phyloP scores from a whole-genome alignment of 257 asterid species.

The Solanum virginianum region DNA sequence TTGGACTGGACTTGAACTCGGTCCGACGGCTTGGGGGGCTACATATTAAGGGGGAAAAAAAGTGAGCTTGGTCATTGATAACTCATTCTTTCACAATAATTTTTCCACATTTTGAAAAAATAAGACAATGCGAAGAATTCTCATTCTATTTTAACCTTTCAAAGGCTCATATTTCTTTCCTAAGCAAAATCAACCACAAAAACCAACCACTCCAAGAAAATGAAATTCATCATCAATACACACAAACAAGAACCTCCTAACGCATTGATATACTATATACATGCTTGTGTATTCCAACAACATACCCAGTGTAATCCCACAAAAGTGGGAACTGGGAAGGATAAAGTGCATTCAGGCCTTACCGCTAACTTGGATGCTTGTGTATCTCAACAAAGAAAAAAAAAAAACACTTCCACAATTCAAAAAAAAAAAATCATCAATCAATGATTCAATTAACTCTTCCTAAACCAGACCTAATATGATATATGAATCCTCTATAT shows the following conservation, averaged over 20 bases:
- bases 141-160: neutral
- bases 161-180: neutral
- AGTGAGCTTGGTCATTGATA: neutral
- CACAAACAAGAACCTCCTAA: neutral
- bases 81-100: neutral
- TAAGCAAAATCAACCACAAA: neutral
- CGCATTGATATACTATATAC: neutral
- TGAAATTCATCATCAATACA: neutral
- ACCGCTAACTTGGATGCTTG: neutral
- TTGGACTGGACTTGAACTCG: constrained; percentile 77
- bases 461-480: neutral
- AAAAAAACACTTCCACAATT: neutral
- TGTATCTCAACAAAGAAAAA: neutral
- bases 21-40: constrained; percentile 84
- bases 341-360: too few relatives aligned
- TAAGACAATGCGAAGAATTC: neutral
- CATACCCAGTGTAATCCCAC: too few relatives aligned
- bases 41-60: neutral
- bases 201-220: neutral
- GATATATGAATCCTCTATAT: neutral
- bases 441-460: neutral
- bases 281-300: neutral
- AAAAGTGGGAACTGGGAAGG: too few relatives aligned
- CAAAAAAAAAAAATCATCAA: neutral
- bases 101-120: neutral